Evolutionary conservation across 148 eudicot genomes (phyloP), one percentile per base, ranked within the genome.

Genomic region (Persicaria tinctoria): DNA sequence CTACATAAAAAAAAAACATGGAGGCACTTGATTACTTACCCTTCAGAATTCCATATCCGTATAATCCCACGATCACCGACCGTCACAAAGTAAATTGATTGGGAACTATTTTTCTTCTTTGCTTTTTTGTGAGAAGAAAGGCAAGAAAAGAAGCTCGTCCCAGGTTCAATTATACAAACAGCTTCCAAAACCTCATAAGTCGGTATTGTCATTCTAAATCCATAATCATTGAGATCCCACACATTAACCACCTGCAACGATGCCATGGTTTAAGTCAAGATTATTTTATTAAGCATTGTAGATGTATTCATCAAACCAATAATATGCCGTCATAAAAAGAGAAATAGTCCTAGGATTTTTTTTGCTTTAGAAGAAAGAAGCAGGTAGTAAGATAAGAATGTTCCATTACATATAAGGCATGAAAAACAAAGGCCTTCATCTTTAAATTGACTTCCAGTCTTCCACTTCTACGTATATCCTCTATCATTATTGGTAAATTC

Each of bases 61-160:
- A 95, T 89, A 81, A 95, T 78, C 51, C 99, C 99, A 82, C 92
- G 96, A 82, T 92, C 99, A 83, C 99, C 99, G 75, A 85, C 94
- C 74, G 99, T 95, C 51, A 90, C 11, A 79, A 95, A 95, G 74
- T 82, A 84, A 74, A 90, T 68, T 53, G 81, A 83, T 66, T 83
- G 56, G 46, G 71, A 66, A 54, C 73, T 75, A 75, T 51, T 78
- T 77, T 77, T 86, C 79, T 84, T 82, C 85, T 85, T 90, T 76
- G 70, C 81, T 66, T 56, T 54, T 56, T 77, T 82, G 79, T 75
- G 73, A 48, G 82, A 82, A 68, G 83, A 76, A 55, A 92, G 79
- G 79, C 74, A 82, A 68, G 83, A 80, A 73, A 83, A 80, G 17
- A 89, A 87, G 11, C 87, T 79, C 68, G 94, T 87, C 72, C 79